Conservation (phyloP, 306 rosid species). For the Arachis hypogaea region DNA sequence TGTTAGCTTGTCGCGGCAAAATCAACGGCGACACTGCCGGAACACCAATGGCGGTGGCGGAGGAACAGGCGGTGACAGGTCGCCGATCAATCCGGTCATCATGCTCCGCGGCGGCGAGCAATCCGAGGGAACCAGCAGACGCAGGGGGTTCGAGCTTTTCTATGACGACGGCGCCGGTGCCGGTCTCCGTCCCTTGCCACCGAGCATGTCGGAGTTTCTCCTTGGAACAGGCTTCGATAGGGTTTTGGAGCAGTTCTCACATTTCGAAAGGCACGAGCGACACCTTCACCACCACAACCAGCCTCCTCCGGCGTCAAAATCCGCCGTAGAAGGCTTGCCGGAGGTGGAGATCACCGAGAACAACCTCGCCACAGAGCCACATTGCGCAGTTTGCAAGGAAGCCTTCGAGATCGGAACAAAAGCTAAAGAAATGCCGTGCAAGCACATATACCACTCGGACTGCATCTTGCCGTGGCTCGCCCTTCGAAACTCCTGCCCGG, state of each 20-base stretch:
- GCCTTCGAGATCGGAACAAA: slow-evolving; percentile 46
- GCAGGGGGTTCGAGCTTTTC: slow-evolving; percentile 55
- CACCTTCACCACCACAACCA: neutral
- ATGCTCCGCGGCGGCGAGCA: slow-evolving; percentile 49
- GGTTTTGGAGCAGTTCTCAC: slow-evolving; percentile 59
- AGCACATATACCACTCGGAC: slow-evolving; percentile 69
- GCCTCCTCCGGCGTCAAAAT: slow-evolving; percentile 57
- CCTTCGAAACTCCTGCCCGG: slow-evolving; percentile 71
- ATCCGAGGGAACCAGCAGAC: slow-evolving; percentile 26
- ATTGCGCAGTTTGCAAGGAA: slow-evolving; percentile 80
- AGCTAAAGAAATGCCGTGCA: slow-evolving; percentile 54
- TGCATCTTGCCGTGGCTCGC: slow-evolving; percentile 80
- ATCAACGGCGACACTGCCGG: slow-evolving; percentile 19
- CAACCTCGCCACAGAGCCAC: slow-evolving; percentile 49
- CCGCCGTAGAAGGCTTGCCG: slow-evolving; percentile 61
- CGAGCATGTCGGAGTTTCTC: slow-evolving; percentile 65
- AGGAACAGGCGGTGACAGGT: slow-evolving; percentile 1
- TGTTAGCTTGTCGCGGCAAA: slow-evolving; percentile 35
- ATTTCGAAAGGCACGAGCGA: slow-evolving; percentile 44
- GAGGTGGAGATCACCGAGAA: slow-evolving; percentile 43
- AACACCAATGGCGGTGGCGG: neutral
- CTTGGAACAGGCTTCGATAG: slow-evolving; percentile 74
- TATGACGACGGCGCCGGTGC: slow-evolving; percentile 62
- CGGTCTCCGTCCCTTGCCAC: slow-evolving; percentile 65
- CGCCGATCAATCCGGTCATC: slow-evolving; percentile 65